phyloP scores from a whole-genome alignment of 371 early-diverging fungal genomes.

The Entomophthora muscae region DNA sequence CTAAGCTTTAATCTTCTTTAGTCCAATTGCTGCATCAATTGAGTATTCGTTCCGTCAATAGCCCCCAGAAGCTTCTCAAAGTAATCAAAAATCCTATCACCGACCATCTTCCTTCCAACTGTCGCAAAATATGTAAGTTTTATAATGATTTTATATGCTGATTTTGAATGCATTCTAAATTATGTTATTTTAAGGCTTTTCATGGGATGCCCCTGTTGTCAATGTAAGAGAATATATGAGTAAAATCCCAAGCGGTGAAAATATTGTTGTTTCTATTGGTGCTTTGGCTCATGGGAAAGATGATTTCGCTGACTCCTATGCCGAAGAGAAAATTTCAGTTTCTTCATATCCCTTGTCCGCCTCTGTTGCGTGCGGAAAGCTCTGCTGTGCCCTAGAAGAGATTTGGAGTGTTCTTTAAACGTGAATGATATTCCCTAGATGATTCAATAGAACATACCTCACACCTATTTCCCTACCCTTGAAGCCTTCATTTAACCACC shows the following conservation, averaged over 20 bases:
- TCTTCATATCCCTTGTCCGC: conserved; percentile 92
- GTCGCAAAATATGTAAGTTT: conserved; percentile 57
- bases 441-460: no score
- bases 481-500: no score
- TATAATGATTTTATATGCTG: neutral
- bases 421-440: no score
- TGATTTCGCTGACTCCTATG: conserved; percentile 82
- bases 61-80: conserved; percentile 81
- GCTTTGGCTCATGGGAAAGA: conserved; percentile 95
- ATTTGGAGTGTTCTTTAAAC: conserved; percentile 65
- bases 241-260: conserved; percentile 56
- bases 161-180: neutral
- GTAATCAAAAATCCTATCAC: conserved; percentile 93
- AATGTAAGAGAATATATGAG: conserved; percentile 58
- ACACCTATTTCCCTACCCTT: no score
- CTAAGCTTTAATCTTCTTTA: no score
- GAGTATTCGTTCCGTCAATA: conserved; percentile 79
- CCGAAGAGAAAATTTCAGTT: conserved; percentile 89
- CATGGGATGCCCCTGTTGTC: conserved; percentile 84
- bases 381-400: conserved; percentile 71
- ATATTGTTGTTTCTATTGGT: conserved; percentile 80
- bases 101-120: conserved; percentile 82
- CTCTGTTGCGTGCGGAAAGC: conserved; percentile 84
- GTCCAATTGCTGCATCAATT: conserved; percentile 96
- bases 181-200: conserved; percentile 38